These are phyloP conservation scores for Naganishia vishniacii DNA, from an alignment of 768 basidiomycete species.

Conservation along the genomic window DNA sequence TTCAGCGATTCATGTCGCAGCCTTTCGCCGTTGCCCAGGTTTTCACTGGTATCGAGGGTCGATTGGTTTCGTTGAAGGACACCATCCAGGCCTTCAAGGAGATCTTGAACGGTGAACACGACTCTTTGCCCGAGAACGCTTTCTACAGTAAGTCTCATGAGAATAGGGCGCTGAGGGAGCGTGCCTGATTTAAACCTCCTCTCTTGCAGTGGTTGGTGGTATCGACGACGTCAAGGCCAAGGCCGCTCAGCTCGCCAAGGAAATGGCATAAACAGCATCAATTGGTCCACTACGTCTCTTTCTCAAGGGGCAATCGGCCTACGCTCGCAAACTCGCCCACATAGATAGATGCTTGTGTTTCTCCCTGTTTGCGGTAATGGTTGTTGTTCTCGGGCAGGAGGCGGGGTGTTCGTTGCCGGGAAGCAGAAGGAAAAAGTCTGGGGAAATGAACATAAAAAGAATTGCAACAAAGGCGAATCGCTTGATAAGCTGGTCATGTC, in stretches of 20 bases:
- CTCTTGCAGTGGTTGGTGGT: slow-evolving; percentile 59
- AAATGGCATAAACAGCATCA: slow-evolving; percentile 55
- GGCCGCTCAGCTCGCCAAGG: slow-evolving; percentile 95
- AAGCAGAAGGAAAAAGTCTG: slow-evolving; percentile 4
- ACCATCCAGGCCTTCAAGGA: slow-evolving; percentile 72
- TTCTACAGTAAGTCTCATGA: slow-evolving; percentile 71
- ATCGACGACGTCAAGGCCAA: slow-evolving; percentile 96
- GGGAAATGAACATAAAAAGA: slow-evolving; percentile 20
- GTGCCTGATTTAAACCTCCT: background rate
- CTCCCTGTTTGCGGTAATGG: background rate
- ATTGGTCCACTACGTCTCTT: background rate
- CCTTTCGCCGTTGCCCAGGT: slow-evolving; percentile 99
- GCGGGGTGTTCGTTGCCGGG: slow-evolving; percentile 1
- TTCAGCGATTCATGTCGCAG: slow-evolving; percentile 98
- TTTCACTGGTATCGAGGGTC: slow-evolving; percentile 98
- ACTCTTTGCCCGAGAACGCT: slow-evolving; percentile 85
- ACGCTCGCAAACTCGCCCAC: background rate
- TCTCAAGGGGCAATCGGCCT: background rate
- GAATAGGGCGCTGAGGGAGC: background rate
- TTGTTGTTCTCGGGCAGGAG: background rate
- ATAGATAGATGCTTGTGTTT: slow-evolving; percentile 6
- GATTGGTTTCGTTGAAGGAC: slow-evolving; percentile 92
- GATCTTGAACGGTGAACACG: slow-evolving; percentile 84
- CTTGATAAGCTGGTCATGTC: background rate
- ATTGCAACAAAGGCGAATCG: background rate